phyloP scores from a whole-genome alignment of 495 filamentous ascomycete genomes.

The Apodospora peruviana region DNA sequence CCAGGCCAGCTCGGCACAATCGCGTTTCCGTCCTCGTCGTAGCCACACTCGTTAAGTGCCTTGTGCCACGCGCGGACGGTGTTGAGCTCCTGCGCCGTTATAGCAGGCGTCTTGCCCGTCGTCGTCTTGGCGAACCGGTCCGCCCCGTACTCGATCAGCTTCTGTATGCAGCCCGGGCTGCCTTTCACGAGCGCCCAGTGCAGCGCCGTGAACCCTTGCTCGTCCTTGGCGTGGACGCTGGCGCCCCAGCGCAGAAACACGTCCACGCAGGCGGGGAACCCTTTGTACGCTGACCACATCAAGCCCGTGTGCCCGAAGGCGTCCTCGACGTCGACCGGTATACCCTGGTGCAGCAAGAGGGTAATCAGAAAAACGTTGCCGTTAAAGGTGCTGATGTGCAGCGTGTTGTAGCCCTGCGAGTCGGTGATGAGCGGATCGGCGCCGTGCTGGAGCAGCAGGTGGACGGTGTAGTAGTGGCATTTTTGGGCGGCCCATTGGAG shows the following conservation, averaged over 20 bases:
- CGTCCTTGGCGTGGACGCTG: conserved; percentile 82
- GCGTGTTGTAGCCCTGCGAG: conserved; percentile 90
- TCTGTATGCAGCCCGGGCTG: conserved; percentile 76
- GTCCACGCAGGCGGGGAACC: conserved; percentile 84
- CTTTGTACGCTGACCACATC: conserved; percentile 99
- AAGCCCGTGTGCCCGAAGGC: conserved; percentile 83
- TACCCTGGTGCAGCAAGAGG: conserved; percentile 79
- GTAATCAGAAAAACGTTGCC: conserved; percentile 93
- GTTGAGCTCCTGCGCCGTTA: conserved; percentile 85
- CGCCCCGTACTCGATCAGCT: conserved; percentile 87
- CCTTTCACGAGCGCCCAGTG: conserved; percentile 98
- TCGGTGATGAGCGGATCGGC: conserved; percentile 87
- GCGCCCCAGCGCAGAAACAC: conserved; percentile 93
- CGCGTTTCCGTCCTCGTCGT: conserved; percentile 68
- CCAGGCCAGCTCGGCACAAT: conserved; percentile 55
- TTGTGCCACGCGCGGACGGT: conserved; percentile 74
- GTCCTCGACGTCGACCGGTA: conserved; percentile 86
- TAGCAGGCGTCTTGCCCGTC: conserved; percentile 81
- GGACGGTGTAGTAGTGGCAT: conserved; percentile 76
- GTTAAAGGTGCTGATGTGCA: conserved; percentile 94
- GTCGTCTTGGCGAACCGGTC: conserved; percentile 83
- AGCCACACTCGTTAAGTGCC: conserved; percentile 80
- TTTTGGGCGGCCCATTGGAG: conserved; percentile 95
- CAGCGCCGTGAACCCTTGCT: conserved; percentile 85
- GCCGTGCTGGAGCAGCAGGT: conserved; percentile 76